phyloP scores from a whole-genome alignment of 805 yeast genomes.

The Candida ficus region DNA sequence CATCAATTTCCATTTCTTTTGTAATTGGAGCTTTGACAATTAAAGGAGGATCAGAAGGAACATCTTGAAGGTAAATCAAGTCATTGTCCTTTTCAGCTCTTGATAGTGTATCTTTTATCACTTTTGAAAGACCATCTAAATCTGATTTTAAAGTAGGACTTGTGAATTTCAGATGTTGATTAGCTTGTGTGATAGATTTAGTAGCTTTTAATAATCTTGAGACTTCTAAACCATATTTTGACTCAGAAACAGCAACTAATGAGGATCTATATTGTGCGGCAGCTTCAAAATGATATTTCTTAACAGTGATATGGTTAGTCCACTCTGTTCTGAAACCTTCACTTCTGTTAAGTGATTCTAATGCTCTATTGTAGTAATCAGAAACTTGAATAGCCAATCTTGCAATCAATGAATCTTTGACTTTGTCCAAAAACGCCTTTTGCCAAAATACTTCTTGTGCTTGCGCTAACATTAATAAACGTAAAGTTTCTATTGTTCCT shows the following conservation, averaged over 20 bases:
- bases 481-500: constrained; percentile 46
- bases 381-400: constrained; percentile 62
- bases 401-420: constrained; percentile 58
- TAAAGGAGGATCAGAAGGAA: constrained; percentile 47
- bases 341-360: constrained; percentile 38
- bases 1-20: constrained; percentile 36
- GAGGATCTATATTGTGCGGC: constrained; percentile 67
- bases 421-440: constrained; percentile 46
- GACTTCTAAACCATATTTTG: constrained; percentile 70
- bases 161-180: constrained; percentile 37
- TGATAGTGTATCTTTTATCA: constrained; percentile 40
- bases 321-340: constrained; percentile 56
- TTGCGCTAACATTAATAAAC: constrained; percentile 62
- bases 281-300: constrained; percentile 60
- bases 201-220: constrained; percentile 46
- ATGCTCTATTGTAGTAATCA: constrained; percentile 46
- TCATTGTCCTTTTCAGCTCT: constrained; percentile 77
- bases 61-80: constrained; percentile 62
- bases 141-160: constrained; percentile 44
- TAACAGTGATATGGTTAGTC: constrained; percentile 55
- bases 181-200: constrained; percentile 31
- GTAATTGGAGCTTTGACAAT: constrained; percentile 54
- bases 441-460: constrained; percentile 88
- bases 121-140: constrained; percentile 41
- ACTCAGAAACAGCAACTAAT: constrained; percentile 36